These are phyloP conservation scores for Sporisorium iseilematis-ciliati DNA, from an alignment of 1,284 basidiomycete genomes.

Conservation along the genomic window DNA sequence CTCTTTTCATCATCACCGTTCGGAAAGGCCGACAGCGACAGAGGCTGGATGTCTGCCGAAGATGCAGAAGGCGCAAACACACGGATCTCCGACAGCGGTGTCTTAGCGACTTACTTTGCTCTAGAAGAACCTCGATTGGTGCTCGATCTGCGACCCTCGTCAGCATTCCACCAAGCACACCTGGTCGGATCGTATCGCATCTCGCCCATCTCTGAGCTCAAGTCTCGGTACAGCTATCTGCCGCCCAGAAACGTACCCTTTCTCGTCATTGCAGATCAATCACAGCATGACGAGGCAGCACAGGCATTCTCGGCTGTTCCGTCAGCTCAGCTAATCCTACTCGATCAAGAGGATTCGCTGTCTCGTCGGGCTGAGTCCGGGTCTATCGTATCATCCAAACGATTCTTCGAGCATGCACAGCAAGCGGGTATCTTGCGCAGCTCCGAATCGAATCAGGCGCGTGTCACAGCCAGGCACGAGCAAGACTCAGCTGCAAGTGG, in stretches of 20 bases:
- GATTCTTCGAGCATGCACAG: slow-evolving; percentile 16
- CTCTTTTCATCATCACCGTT: neutral
- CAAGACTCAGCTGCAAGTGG: neutral
- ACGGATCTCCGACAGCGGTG: neutral
- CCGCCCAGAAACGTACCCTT: slow-evolving; percentile 35
- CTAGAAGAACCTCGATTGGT: slow-evolving; percentile 32
- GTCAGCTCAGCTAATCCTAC: slow-evolving; percentile 21
- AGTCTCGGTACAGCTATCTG: slow-evolving; percentile 48
- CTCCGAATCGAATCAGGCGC: slow-evolving; percentile 11
- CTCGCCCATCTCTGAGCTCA: slow-evolving; percentile 26
- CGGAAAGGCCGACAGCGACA: neutral
- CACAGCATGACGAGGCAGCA: slow-evolving; percentile 14
- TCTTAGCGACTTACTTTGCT: slow-evolving; percentile 15
- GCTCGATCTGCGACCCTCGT: slow-evolving; percentile 32
- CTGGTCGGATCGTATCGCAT: slow-evolving; percentile 37
- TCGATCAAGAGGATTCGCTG: slow-evolving; percentile 1
- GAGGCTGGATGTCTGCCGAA: slow-evolving; percentile 3
- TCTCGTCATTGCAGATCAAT: slow-evolving; percentile 22
- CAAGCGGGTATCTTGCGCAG: slow-evolving; percentile 8
- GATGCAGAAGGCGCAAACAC: neutral
- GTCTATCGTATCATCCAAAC: neutral
- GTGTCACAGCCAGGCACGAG: neutral
- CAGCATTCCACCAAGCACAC: slow-evolving; percentile 35
- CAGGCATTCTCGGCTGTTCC: slow-evolving; percentile 22
- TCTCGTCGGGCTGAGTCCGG: neutral